Conservation (phyloP, 2,329 filamentous ascomycete genomes). For the Scleromitrula shiraiana region DNA sequence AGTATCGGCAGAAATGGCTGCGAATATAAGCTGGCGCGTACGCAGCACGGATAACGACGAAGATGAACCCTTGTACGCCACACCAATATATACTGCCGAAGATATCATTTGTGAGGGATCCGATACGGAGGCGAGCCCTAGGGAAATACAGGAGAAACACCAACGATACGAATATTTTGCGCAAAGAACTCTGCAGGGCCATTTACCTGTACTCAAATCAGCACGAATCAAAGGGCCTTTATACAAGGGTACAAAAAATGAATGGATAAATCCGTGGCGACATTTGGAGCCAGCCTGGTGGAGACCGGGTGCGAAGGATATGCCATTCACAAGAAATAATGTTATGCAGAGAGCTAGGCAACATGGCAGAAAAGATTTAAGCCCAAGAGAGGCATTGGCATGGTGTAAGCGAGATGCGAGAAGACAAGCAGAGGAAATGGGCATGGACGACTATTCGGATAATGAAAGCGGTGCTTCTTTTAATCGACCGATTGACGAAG, state of each 20-base stretch:
- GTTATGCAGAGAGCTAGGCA: constrained; percentile 16
- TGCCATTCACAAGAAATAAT: constrained; percentile 20
- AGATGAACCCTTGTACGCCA: constrained; percentile 40
- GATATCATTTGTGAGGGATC: constrained; percentile 49
- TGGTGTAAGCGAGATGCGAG: constrained; percentile 17
- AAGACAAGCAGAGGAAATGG: constrained; percentile 12
- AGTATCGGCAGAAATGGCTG: constrained; percentile 4
- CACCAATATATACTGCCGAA: constrained; percentile 33
- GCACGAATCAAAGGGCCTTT: constrained; percentile 57
- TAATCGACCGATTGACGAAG: not conserved
- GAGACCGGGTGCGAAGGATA: constrained; percentile 19
- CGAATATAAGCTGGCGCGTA: not conserved
- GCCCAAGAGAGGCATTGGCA: constrained; percentile 17
- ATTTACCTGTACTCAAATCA: constrained; percentile 49
- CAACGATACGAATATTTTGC: constrained; percentile 52
- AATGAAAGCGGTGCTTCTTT: not conserved
- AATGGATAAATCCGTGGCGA: constrained; percentile 48
- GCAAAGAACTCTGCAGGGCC: constrained; percentile 48
- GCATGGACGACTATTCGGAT: not conserved
- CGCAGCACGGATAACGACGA: constrained; percentile 10
- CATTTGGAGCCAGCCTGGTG: constrained; percentile 18
- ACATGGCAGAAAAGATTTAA: constrained; percentile 19
- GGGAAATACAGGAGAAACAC: constrained; percentile 40
- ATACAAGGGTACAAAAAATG: constrained; percentile 32
- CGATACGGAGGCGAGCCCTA: constrained; percentile 47